Conservation (phyloP, 1,284 basidiomycete species). For the Lentinula novae-zelandiae region DNA sequence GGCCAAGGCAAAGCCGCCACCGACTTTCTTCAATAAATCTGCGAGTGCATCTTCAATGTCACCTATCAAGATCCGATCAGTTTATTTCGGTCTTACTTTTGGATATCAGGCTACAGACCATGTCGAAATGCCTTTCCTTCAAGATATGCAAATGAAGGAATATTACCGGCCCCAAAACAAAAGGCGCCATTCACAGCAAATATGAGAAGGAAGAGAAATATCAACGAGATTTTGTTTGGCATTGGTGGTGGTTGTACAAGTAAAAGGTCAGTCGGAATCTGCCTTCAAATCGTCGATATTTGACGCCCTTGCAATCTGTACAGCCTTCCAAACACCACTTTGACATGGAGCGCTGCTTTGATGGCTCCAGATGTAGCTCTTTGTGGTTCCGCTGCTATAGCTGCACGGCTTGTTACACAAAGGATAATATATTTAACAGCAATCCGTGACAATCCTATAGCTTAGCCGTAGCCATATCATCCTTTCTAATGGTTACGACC, state of each 20-base stretch:
- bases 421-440: too few relatives aligned
- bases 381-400: too few relatives aligned
- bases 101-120: not conserved
- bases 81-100: not conserved
- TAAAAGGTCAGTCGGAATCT: not conserved
- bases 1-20: slow-evolving; percentile 56
- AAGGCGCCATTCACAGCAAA: not conserved
- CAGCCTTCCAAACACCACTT: not conserved
- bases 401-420: too few relatives aligned
- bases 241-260: slow-evolving; percentile 22
- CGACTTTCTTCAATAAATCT: slow-evolving; percentile 61
- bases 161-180: not conserved
- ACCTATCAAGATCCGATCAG: slow-evolving; percentile 34
- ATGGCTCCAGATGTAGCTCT: too few relatives aligned
- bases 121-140: slow-evolving; percentile 57
- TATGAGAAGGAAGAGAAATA: slow-evolving; percentile 24
- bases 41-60: slow-evolving; percentile 52
- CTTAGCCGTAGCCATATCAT: slow-evolving; percentile 16
- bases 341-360: too few relatives aligned
- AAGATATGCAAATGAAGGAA: slow-evolving; percentile 53
- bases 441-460: not conserved
- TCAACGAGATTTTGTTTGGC: slow-evolving; percentile 30
- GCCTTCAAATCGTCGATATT: not conserved
- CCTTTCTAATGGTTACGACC: slow-evolving; percentile 62
- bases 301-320: not conserved